A percentile compares a stretch with the other conserved stretches of the same genome.
These are phyloP conservation scores for Carex sylvatica DNA, from an alignment of 202 grass and related monocot genomes.

Conservation along the genomic window DNA sequence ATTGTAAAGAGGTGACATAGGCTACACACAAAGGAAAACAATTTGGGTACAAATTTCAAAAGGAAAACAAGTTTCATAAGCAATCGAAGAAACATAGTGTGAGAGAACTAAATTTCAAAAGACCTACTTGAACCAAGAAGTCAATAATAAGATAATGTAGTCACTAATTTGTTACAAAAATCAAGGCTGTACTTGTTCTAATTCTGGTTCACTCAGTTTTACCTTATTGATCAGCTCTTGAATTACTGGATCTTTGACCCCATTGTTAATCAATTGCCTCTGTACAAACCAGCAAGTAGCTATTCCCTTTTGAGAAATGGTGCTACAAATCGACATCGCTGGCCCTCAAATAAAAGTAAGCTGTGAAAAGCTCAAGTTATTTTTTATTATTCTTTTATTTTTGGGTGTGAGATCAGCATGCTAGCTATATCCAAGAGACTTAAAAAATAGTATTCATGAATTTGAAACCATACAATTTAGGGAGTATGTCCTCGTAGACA, in stretches of 20 bases:
- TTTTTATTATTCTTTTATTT: neutral
- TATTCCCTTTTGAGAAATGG: slow-evolving; percentile 10
- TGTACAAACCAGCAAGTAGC: neutral
- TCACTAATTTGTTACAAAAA: no score
- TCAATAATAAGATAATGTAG: no score
- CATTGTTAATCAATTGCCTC: neutral
- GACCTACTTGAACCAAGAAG: no score
- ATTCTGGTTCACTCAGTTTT: neutral
- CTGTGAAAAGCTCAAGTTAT: neutral
- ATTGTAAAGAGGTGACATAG: no score
- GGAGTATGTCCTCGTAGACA: neutral
- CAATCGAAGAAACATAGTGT: no score
- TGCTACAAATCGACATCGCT: slow-evolving; percentile 19
- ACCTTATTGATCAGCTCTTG: slow-evolving; percentile 16
- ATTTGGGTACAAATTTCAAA: no score
- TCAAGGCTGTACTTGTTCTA: neutral
- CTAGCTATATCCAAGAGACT: neutral
- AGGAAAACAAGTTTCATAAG: no score
- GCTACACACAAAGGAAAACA: no score
- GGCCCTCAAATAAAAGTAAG: neutral
- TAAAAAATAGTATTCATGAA: neutral
- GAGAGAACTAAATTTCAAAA: no score
- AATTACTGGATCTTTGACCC: neutral
- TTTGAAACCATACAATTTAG: neutral
- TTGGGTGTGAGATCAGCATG: neutral